Percentiles rank a stretch among this genome's conserved stretches.
Conservation (phyloP, 2,329 filamentous ascomycete species). For the Pseudogymnoascus sp. region DNA sequence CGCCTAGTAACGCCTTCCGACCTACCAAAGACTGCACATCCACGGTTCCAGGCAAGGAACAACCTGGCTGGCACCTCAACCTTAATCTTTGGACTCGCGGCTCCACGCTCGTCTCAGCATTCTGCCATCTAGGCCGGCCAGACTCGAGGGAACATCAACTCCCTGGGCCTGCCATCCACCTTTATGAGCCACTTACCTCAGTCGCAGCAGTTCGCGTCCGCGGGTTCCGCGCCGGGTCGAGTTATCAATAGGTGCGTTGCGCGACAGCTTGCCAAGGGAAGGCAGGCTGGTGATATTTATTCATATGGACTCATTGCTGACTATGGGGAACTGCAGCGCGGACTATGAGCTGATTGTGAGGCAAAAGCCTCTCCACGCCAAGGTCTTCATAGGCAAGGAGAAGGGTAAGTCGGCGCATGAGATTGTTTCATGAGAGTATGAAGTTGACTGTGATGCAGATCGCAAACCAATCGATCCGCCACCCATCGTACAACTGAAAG, state of each 20-base stretch:
- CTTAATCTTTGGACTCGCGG: neutral
- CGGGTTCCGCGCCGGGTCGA: slow-evolving; percentile 18
- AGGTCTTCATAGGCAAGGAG: slow-evolving; percentile 65
- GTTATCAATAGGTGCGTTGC: slow-evolving; percentile 20
- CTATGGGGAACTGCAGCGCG: slow-evolving; percentile 35
- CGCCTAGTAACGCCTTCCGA: neutral
- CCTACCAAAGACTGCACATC: neutral
- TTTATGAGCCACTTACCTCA: slow-evolving; percentile 17
- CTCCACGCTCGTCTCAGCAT: neutral
- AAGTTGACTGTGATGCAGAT: slow-evolving; percentile 38
- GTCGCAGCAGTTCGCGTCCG: slow-evolving; percentile 23
- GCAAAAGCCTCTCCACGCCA: slow-evolving; percentile 59
- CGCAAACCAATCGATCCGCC: slow-evolving; percentile 85
- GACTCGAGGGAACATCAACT: neutral
- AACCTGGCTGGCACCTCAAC: neutral
- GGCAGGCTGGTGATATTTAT: no score
- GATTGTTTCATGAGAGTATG: neutral
- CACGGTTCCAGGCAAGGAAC: neutral
- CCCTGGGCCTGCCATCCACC: slow-evolving; percentile 1
- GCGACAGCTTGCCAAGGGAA: neutral
- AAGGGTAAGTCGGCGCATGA: slow-evolving; percentile 47
- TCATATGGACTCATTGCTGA: slow-evolving; percentile 21
- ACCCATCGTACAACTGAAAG: slow-evolving; percentile 67
- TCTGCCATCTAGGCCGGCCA: neutral
- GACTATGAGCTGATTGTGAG: slow-evolving; percentile 51